Conservation (phyloP, 768 basidiomycete species). For the Lenzites betulinus region DNA sequence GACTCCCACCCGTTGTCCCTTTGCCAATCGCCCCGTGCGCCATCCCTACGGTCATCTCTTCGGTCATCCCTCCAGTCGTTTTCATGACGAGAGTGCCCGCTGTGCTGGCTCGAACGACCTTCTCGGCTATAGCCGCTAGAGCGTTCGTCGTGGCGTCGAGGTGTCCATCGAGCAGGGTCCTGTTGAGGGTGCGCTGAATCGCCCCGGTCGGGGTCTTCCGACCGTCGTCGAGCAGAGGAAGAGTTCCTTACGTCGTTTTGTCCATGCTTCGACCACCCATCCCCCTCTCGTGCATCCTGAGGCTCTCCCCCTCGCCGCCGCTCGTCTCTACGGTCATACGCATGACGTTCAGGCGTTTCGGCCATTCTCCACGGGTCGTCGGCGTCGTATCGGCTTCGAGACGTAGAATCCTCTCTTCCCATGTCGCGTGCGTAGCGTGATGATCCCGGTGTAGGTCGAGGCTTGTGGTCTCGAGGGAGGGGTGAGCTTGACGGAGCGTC, state of each 20-base stretch:
- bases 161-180: constrained; percentile 15
- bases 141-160: constrained; percentile 17
- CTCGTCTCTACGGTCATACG: constrained; percentile 18
- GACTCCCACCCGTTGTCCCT: constrained; percentile 38
- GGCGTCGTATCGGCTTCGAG: constrained; percentile 50
- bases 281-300: constrained; percentile 12
- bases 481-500: constrained; percentile 15
- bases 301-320: constrained; percentile 14
- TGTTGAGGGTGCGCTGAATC: constrained; percentile 12
- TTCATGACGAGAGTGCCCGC: constrained; percentile 29
- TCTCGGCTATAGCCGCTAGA: constrained; percentile 17
- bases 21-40: constrained; percentile 40
- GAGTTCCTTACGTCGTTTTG: constrained; percentile 15
- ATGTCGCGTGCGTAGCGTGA: constrained; percentile 43
- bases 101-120: constrained; percentile 5
- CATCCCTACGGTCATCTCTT: constrained; percentile 32
- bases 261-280: constrained; percentile 17
- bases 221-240: neutral
- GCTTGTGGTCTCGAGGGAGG: constrained; percentile 32
- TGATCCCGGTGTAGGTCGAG: constrained; percentile 41
- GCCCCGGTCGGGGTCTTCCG: neutral
- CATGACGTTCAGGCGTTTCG: constrained; percentile 34
- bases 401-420: constrained; percentile 54
- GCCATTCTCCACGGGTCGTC: constrained; percentile 52
- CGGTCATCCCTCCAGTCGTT: constrained; percentile 46